Evolutionary conservation across 2,329 filamentous ascomycete species (phyloP).

Genomic region (Trichocomaceae sp.): DNA sequence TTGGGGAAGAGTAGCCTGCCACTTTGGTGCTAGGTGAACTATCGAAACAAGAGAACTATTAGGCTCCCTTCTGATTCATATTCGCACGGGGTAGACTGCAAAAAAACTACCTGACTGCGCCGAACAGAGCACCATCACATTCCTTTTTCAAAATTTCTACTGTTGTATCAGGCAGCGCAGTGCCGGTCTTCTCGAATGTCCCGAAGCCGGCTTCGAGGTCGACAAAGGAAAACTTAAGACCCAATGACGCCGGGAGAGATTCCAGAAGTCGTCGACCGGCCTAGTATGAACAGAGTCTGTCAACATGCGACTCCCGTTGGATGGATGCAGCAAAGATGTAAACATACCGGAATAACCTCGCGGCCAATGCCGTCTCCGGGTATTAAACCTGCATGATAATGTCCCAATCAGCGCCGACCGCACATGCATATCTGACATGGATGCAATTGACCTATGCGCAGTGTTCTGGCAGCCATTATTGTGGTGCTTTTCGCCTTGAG

Average conservation of each 20-base stretch:
- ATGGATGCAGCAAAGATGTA: not conserved
- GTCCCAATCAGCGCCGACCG: constrained; percentile 15
- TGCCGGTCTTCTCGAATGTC: constrained; percentile 83
- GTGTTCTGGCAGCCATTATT: constrained; percentile 54
- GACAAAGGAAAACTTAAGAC: constrained; percentile 88
- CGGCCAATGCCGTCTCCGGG: constrained; percentile 97
- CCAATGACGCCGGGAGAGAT: constrained; percentile 81
- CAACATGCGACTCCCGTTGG: too few species aligned
- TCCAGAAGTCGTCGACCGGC: constrained; percentile 86
- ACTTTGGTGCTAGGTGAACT: constrained; percentile 82
- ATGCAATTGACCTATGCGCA: constrained; percentile 57
- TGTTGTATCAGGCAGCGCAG: constrained; percentile 81
- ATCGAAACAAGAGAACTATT: not conserved
- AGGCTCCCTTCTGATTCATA: not conserved
- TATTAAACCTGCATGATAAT: constrained; percentile 65
- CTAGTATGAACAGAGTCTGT: constrained; percentile 23
- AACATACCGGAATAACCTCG: constrained; percentile 78
- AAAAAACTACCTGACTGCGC: constrained; percentile 64
- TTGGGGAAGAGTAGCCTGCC: constrained; percentile 91
- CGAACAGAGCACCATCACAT: constrained; percentile 94
- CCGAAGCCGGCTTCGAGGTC: constrained; percentile 90
- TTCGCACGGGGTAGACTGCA: not conserved
- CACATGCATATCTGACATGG: constrained; percentile 1
- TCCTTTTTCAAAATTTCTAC: constrained; percentile 81
- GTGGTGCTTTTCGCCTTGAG: constrained; percentile 23